These are phyloP conservation scores for Alisma plantagoaquatica DNA, from an alignment of 106 monocot genomes.

Conservation along the genomic window DNA sequence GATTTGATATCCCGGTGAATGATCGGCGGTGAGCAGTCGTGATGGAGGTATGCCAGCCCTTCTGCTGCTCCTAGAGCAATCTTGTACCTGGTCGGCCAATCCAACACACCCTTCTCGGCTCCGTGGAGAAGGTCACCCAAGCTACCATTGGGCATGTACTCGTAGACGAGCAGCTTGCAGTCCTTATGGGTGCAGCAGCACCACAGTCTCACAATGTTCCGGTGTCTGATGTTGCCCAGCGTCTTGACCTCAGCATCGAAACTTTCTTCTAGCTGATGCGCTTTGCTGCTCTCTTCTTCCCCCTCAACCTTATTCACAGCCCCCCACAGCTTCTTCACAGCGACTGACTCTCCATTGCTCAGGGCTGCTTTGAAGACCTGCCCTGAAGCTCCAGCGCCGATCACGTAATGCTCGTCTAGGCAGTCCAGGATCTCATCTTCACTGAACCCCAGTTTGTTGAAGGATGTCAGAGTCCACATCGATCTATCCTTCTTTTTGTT, in stretches of 20 bases:
- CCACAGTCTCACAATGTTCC: conserved; percentile 74
- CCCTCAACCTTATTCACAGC: conserved; percentile 5
- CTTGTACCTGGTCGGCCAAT: conserved; percentile 40
- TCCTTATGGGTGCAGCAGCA: conserved; percentile 63
- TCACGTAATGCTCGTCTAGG: conserved; percentile 34
- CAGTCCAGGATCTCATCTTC: conserved; percentile 20
- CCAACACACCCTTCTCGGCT: conserved; percentile 24
- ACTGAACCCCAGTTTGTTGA: conserved; percentile 33
- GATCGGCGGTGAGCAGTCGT: conserved; percentile 41
- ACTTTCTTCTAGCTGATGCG: neutral
- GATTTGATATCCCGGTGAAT: conserved; percentile 51
- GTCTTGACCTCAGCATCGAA: conserved; percentile 63
- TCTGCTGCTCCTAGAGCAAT: conserved; percentile 40
- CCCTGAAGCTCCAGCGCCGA: conserved; percentile 32
- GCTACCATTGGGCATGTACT: conserved; percentile 82
- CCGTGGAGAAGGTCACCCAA: conserved; percentile 60
- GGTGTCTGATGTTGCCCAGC: conserved; percentile 68
- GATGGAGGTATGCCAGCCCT: conserved; percentile 43
- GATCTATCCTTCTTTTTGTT: conserved; percentile 2
- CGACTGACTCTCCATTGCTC: conserved; percentile 20
- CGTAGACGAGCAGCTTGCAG: conserved; percentile 58
- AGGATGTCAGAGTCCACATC: conserved; percentile 22
- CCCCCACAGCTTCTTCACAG: conserved; percentile 32
- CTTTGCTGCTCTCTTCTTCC: neutral
- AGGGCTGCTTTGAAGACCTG: conserved; percentile 38